phyloP scores from a whole-genome alignment of 768 basidiomycete genomes.

The Mycena vitilis region DNA sequence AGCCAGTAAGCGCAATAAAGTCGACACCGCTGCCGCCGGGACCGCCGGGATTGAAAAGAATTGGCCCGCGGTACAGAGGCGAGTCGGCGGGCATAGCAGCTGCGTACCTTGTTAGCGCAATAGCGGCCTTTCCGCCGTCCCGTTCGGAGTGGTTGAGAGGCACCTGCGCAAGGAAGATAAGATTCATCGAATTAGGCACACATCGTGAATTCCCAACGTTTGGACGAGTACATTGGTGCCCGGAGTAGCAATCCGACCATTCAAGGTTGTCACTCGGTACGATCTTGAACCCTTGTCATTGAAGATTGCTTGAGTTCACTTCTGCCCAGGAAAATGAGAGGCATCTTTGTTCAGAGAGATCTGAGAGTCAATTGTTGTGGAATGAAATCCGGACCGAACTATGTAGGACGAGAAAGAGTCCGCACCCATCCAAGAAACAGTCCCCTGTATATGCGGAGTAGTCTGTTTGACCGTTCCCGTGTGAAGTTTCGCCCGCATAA shows the following conservation, averaged over 20 bases:
- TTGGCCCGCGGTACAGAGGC: conserved; percentile 35
- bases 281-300: conserved; percentile 24
- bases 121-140: conserved; percentile 49
- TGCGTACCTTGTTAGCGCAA: conserved; percentile 57
- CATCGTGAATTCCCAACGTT: conserved; percentile 3
- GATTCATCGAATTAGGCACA: background rate
- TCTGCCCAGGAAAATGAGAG: conserved; percentile 10
- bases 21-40: conserved; percentile 24
- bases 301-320: background rate
- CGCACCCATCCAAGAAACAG: background rate
- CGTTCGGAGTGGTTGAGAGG: conserved; percentile 59
- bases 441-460: too few species aligned
- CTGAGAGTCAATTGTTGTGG: background rate
- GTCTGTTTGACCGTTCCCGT: too few species aligned
- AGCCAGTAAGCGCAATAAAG: background rate
- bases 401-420: background rate
- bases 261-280: conserved; percentile 38
- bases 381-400: background rate
- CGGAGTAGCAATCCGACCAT: conserved; percentile 42
- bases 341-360: background rate
- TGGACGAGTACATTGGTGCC: conserved; percentile 42
- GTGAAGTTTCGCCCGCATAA: too few species aligned
- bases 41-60: conserved; percentile 26
- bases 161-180: conserved; percentile 47
- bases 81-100: conserved; percentile 44